Conservation (phyloP, 805 yeast species). For the Blastobotrys attinorum region DNA sequence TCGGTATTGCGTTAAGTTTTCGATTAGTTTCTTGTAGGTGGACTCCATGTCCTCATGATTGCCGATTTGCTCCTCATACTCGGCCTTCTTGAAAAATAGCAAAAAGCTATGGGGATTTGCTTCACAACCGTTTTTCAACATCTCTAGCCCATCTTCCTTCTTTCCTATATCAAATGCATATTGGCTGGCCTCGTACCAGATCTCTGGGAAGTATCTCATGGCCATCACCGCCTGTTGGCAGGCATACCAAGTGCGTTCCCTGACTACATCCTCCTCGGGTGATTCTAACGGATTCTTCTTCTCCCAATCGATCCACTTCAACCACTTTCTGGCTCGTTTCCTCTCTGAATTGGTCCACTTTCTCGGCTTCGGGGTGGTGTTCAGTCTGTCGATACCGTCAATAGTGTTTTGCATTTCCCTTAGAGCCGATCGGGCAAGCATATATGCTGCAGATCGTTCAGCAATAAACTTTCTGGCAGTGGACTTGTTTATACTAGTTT, state of each 20-base stretch:
- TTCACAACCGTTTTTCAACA: slow-evolving; percentile 46
- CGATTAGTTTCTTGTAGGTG: slow-evolving; percentile 44
- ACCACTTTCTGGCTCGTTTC: slow-evolving; percentile 51
- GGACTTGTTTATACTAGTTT: slow-evolving; percentile 60
- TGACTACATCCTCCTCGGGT: slow-evolving; percentile 38
- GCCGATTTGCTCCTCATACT: slow-evolving; percentile 53
- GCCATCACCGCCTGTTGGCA: slow-evolving; percentile 60
- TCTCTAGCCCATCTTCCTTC: slow-evolving; percentile 33
- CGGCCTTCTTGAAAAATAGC: slow-evolving; percentile 60
- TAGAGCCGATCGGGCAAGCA: slow-evolving; percentile 75
- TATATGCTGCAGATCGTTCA: slow-evolving; percentile 74
- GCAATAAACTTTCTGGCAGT: slow-evolving; percentile 80
- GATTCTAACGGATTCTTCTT: slow-evolving; percentile 58
- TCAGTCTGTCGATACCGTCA: slow-evolving; percentile 37
- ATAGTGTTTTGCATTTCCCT: slow-evolving; percentile 62
- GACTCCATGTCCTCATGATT: slow-evolving; percentile 43
- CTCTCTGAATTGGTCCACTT: slow-evolving; percentile 22
- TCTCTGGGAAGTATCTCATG: slow-evolving; percentile 57
- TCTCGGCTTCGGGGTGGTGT: slow-evolving; percentile 25
- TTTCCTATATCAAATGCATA: slow-evolving; percentile 33
- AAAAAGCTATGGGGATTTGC: slow-evolving; percentile 67
- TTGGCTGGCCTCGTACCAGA: slow-evolving; percentile 54
- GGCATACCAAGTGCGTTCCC: slow-evolving; percentile 59
- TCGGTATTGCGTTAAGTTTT: slow-evolving; percentile 35
- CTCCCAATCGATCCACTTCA: slow-evolving; percentile 76